These are phyloP conservation scores for Cyclocybe cylindracea DNA, from an alignment of 768 basidiomycete species.

Conservation along the genomic window DNA sequence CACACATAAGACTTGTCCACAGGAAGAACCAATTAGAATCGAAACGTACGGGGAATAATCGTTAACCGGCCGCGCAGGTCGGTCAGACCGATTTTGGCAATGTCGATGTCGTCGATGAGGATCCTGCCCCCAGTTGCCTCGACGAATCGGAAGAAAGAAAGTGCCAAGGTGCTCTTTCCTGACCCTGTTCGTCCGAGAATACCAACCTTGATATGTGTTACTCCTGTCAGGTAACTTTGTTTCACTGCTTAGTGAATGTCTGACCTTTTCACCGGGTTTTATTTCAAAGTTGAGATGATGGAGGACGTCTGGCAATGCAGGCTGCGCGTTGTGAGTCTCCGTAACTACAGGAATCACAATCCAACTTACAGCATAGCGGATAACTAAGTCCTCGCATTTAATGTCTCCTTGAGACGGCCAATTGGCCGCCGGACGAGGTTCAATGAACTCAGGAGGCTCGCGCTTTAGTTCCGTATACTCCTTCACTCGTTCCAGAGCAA, in stretches of 20 bases:
- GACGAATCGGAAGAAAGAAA: slow-evolving; percentile 85
- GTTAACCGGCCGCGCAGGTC: slow-evolving; percentile 76
- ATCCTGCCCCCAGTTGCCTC: slow-evolving; percentile 76
- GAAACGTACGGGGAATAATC: slow-evolving; percentile 59
- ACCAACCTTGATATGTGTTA: slow-evolving; percentile 48
- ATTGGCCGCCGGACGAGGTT: background rate
- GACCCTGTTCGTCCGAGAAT: slow-evolving; percentile 73
- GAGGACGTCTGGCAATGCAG: slow-evolving; percentile 85
- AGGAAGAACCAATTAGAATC: background rate
- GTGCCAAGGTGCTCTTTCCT: slow-evolving; percentile 80
- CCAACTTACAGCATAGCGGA: slow-evolving; percentile 1
- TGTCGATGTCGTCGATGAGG: slow-evolving; percentile 72
- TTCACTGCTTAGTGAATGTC: slow-evolving; percentile 28
- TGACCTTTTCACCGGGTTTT: slow-evolving; percentile 72
- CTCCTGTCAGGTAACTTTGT: slow-evolving; percentile 12
- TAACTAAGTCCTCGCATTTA: background rate
- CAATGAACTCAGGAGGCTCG: slow-evolving; percentile 1
- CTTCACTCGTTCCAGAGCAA: background rate
- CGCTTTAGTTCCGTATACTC: background rate
- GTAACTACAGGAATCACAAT: background rate
- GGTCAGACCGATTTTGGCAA: slow-evolving; percentile 70
- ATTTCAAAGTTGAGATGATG: slow-evolving; percentile 78
- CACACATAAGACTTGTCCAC: background rate
- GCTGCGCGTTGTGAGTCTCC: slow-evolving; percentile 38
- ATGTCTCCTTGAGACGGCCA: background rate